phyloP scores from a whole-genome alignment of 148 eudicot species.

The Pharnaceum exiguum region DNA sequence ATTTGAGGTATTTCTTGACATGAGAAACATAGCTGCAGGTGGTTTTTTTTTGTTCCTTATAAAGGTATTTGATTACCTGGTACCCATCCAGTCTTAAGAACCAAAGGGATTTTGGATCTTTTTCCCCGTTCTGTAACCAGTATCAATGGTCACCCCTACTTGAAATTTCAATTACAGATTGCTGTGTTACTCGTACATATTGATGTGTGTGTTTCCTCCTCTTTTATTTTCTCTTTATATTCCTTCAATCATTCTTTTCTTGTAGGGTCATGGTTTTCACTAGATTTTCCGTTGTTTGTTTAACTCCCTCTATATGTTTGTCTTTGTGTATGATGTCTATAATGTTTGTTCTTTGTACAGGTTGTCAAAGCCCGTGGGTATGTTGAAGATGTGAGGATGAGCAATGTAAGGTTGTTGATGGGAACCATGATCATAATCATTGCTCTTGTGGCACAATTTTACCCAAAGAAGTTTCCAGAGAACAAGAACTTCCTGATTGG shows the following conservation, averaged over 20 bases:
- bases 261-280: neutral
- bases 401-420: conserved; percentile 65
- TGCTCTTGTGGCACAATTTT: conserved; percentile 85
- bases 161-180: too few species aligned
- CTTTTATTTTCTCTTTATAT: too few species aligned
- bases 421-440: conserved; percentile 63
- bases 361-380: conserved; percentile 67
- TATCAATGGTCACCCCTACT: too few species aligned
- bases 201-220: too few species aligned
- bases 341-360: conserved; percentile 28
- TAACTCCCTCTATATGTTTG: neutral
- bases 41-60: too few species aligned
- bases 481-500: conserved; percentile 58
- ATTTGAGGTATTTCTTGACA: too few species aligned
- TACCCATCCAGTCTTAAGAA: too few species aligned
- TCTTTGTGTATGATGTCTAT: neutral
- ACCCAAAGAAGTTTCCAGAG: conserved; percentile 82
- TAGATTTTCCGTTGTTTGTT: neutral
- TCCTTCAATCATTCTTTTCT: neutral
- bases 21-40: too few species aligned
- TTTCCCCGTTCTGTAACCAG: too few species aligned
- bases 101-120: too few species aligned
- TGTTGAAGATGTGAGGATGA: conserved; percentile 80
- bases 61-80: too few species aligned
- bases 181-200: too few species aligned